Percentiles rank a stretch among this genome's conserved stretches.
These are phyloP conservation scores for Ogataea glucozyma DNA, from an alignment of 805 yeast species.

Conservation along the genomic window DNA sequence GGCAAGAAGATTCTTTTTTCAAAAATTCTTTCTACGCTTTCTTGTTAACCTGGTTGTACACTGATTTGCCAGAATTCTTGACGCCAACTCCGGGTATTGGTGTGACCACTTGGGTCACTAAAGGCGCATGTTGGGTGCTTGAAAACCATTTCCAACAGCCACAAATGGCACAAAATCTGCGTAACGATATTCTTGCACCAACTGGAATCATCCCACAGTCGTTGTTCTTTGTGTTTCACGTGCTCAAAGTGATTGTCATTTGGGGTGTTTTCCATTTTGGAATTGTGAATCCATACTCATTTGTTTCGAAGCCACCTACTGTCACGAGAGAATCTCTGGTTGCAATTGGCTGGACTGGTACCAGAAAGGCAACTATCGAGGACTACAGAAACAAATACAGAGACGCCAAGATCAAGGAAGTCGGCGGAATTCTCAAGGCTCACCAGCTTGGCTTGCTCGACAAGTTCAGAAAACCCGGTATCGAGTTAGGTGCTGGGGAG, in stretches of 20 bases:
- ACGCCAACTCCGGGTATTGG: slow-evolving; percentile 93
- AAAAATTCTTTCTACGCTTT: slow-evolving; percentile 41
- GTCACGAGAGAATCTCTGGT: slow-evolving; percentile 56
- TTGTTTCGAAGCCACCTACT: slow-evolving; percentile 40
- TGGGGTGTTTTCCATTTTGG: slow-evolving; percentile 67
- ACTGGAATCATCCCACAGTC: slow-evolving; percentile 53
- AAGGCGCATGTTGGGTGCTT: slow-evolving; percentile 31
- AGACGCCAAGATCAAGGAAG: slow-evolving; percentile 58
- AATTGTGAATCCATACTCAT: slow-evolving; percentile 69
- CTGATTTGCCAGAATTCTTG: slow-evolving; percentile 86
- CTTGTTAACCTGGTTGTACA: slow-evolving; percentile 76
- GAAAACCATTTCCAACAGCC: slow-evolving; percentile 38
- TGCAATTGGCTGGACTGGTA: slow-evolving; percentile 92
- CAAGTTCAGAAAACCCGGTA: slow-evolving; percentile 57
- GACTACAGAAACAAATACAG: slow-evolving; percentile 74
- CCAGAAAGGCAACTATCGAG: slow-evolving; percentile 67
- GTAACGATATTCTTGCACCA: slow-evolving; percentile 47
- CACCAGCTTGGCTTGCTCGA: slow-evolving; percentile 70
- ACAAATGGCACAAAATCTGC: slow-evolving; percentile 46
- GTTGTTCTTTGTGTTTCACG: slow-evolving; percentile 71
- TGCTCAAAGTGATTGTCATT: slow-evolving; percentile 57
- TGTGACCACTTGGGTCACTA: slow-evolving; percentile 60
- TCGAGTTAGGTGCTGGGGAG: slow-evolving; percentile 71
- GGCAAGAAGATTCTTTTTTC: slow-evolving; percentile 52
- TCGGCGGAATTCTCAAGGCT: slow-evolving; percentile 78